A percentile compares a stretch with the other conserved stretches of the same genome.
Conservation (phyloP, 1,139 yeast genomes). For the Hemisphaericaspora xylofermentans region DNA sequence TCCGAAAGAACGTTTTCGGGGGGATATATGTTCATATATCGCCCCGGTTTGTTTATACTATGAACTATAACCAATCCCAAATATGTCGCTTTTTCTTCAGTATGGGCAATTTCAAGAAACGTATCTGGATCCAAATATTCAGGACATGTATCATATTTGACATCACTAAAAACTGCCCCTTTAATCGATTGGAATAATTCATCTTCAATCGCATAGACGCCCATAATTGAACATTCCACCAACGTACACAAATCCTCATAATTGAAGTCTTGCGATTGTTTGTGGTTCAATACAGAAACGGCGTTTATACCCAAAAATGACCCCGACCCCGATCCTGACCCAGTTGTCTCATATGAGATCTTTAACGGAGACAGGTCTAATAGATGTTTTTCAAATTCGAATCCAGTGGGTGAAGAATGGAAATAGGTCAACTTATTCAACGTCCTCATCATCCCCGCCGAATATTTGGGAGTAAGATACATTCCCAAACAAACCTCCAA, state of each 20-base stretch:
- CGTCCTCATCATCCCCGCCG: slow-evolving; percentile 53
- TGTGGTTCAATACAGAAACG: slow-evolving; percentile 37
- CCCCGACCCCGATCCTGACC: slow-evolving; percentile 8
- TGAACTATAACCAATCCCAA: slow-evolving; percentile 56
- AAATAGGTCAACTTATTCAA: slow-evolving; percentile 54
- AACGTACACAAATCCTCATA: slow-evolving; percentile 40
- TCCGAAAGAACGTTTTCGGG: slow-evolving; percentile 32
- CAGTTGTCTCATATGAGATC: slow-evolving; percentile 38
- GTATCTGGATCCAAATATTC: slow-evolving; percentile 7
- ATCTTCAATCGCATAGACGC: slow-evolving; percentile 35
- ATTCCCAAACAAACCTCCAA: slow-evolving; percentile 27
- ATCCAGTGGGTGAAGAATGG: slow-evolving; percentile 38
- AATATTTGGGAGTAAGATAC: slow-evolving; percentile 35
- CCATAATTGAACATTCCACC: slow-evolving; percentile 57
- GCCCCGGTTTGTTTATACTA: slow-evolving; percentile 49
- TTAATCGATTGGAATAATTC: slow-evolving; percentile 15
- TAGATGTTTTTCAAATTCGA: slow-evolving; percentile 51
- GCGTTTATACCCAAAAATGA: slow-evolving; percentile 38
- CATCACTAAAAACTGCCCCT: slow-evolving; percentile 6
- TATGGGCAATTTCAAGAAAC: slow-evolving; percentile 1
- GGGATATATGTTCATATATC: slow-evolving; percentile 55
- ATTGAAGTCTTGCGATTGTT: slow-evolving; percentile 23
- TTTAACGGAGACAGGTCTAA: slow-evolving; percentile 48
- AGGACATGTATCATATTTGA: neutral
- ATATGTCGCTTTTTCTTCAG: slow-evolving; percentile 16